Evolutionary conservation across 1,139 yeast genomes (phyloP).

Genomic region (Yamadazyma pseudoaaseri): DNA sequence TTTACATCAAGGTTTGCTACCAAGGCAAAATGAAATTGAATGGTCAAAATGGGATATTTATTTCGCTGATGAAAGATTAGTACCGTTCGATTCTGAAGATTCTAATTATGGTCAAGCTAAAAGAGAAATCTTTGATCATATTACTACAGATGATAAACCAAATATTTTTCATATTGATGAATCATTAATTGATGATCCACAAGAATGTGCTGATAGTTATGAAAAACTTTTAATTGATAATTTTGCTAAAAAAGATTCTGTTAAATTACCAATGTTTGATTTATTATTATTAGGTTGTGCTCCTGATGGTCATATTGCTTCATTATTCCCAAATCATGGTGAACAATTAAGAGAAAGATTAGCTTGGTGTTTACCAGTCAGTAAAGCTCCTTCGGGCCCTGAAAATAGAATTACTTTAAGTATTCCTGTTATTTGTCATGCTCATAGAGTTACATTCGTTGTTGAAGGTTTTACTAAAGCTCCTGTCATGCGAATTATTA

Average conservation of each 20-base stretch:
- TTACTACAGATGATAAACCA: slow-evolving; percentile 56
- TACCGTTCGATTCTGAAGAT: slow-evolving; percentile 79
- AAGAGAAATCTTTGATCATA: slow-evolving; percentile 72
- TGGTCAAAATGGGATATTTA: slow-evolving; percentile 97
- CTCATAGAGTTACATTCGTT: slow-evolving; percentile 88
- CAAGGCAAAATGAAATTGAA: slow-evolving; percentile 65
- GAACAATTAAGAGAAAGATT: slow-evolving; percentile 83
- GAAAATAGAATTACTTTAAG: slow-evolving; percentile 85
- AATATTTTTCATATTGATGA: slow-evolving; percentile 82
- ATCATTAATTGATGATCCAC: slow-evolving; percentile 74
- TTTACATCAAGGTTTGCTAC: slow-evolving; percentile 75
- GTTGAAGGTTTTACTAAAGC: slow-evolving; percentile 97
- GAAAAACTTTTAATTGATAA: slow-evolving; percentile 83
- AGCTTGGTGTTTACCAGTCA: slow-evolving; percentile 96
- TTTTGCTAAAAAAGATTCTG: slow-evolving; percentile 96
- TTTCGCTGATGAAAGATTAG: slow-evolving; percentile 95
- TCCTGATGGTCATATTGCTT: slow-evolving; percentile 97
- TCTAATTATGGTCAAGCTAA: slow-evolving; percentile 91
- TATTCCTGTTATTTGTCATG: slow-evolving; percentile 92
- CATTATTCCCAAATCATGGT: slow-evolving; percentile 86
- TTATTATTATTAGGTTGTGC: slow-evolving; percentile 91
- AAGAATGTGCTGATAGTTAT: slow-evolving; percentile 91
- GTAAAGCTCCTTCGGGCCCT: slow-evolving; percentile 91
- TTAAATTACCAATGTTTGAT: slow-evolving; percentile 93
- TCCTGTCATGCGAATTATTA: slow-evolving; percentile 84